Conservation (phyloP, 2,329 filamentous ascomycete species). For the Paradendryphiella salina region DNA sequence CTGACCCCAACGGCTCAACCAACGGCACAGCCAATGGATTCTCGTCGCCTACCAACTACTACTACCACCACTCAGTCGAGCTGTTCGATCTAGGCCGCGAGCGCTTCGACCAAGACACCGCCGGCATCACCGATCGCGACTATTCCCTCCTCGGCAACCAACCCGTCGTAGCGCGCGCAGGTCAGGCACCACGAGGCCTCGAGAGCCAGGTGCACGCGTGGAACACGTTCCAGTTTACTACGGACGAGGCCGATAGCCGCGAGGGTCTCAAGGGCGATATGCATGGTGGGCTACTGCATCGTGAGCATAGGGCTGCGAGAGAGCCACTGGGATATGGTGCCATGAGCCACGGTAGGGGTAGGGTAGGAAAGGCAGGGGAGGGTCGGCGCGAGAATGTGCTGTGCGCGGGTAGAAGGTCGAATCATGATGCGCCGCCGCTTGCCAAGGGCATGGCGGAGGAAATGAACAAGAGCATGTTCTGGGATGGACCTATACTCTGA, state of each 20-base stretch:
- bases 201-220: constrained; percentile 37
- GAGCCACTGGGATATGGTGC: background rate
- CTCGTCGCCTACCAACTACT: background rate
- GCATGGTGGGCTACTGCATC: constrained; percentile 41
- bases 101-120: constrained; percentile 39
- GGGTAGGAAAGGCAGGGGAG: constrained; percentile 8
- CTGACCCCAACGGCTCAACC: background rate
- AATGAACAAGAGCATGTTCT: constrained; percentile 37
- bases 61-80: constrained; percentile 23
- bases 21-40: background rate
- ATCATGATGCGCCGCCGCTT: constrained; percentile 22
- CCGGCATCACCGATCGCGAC: constrained; percentile 38
- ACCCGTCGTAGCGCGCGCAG: constrained; percentile 24
- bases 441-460: constrained; percentile 40
- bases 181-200: constrained; percentile 31
- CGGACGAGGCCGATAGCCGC: constrained; percentile 27
- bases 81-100: constrained; percentile 35
- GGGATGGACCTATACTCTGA: constrained; percentile 31
- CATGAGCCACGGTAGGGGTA: background rate
- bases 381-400: constrained; percentile 8
- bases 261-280: constrained; percentile 43
- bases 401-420: constrained; percentile 29
- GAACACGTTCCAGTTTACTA: constrained; percentile 36
- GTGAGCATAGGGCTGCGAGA: constrained; percentile 35
- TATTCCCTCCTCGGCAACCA: constrained; percentile 17